Evolutionary conservation across 768 basidiomycete species (phyloP).

Genomic region (Boletales sp.): DNA sequence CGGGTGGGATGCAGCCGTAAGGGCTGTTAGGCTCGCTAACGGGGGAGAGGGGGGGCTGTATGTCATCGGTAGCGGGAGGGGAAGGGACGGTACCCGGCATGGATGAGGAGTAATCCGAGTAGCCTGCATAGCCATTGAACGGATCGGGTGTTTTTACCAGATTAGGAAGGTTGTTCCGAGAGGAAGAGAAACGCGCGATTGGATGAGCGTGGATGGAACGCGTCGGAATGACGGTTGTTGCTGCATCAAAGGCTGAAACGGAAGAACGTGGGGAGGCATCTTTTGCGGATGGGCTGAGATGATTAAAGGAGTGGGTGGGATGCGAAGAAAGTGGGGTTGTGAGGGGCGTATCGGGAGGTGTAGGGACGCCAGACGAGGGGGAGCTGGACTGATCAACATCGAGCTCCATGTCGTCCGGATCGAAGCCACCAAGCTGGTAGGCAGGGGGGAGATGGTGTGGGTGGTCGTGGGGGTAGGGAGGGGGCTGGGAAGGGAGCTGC

Average conservation of each 20-base stretch:
- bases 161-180: constrained; percentile 25
- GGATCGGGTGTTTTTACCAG: constrained; percentile 43
- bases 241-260: constrained; percentile 48
- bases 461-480: constrained; percentile 25
- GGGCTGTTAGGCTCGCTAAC: constrained; percentile 31
- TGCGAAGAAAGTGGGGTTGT: constrained; percentile 39
- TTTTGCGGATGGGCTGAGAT: constrained; percentile 29
- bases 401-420: constrained; percentile 81
- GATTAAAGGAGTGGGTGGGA: constrained; percentile 28
- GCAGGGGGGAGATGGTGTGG: constrained; percentile 25
- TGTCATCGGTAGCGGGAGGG: constrained; percentile 28
- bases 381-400: constrained; percentile 60
- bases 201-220: constrained; percentile 37
- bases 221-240: constrained; percentile 49
- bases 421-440: constrained; percentile 45
- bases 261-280: constrained; percentile 30
- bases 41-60: constrained; percentile 25
- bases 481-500: constrained; percentile 31
- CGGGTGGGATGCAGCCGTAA: constrained; percentile 60
- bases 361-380: constrained; percentile 38
- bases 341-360: constrained; percentile 44
- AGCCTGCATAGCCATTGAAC: constrained; percentile 69
- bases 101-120: constrained; percentile 58
- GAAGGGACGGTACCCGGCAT: constrained; percentile 56
- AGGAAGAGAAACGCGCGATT: constrained; percentile 32